Conservation (phyloP, 2,329 filamentous ascomycete species). For the Gaeumannomyces tritici region DNA sequence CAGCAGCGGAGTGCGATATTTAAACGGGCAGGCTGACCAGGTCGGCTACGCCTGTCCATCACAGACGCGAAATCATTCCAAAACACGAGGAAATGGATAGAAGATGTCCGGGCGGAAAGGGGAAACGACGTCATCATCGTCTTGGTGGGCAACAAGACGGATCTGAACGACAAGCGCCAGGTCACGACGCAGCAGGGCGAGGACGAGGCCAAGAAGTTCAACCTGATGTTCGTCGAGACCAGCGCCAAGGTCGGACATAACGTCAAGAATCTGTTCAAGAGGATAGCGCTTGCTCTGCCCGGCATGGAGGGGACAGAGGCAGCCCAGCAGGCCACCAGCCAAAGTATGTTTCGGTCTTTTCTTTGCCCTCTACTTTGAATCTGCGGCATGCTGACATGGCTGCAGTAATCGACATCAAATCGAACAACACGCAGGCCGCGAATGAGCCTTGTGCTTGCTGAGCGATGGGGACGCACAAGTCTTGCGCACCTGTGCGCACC, state of each 20-base stretch:
- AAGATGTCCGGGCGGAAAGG: slow-evolving; percentile 91
- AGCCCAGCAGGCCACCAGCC: slow-evolving; percentile 59
- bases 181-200: slow-evolving; percentile 94
- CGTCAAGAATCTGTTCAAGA: slow-evolving; percentile 93
- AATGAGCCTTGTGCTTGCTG: slow-evolving; percentile 69
- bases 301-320: slow-evolving; percentile 92
- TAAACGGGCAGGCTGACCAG: slow-evolving; percentile 11
- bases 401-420: slow-evolving; percentile 88
- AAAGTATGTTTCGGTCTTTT: slow-evolving; percentile 55
- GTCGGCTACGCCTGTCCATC: background rate
- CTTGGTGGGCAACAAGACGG: slow-evolving; percentile 97
- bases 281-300: slow-evolving; percentile 94
- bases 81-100: slow-evolving; percentile 99
- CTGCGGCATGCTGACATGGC: slow-evolving; percentile 14
- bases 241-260: slow-evolving; percentile 97
- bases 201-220: slow-evolving; percentile 96
- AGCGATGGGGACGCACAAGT: slow-evolving; percentile 7
- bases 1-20: background rate
- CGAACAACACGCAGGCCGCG: slow-evolving; percentile 57
- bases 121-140: slow-evolving; percentile 99
- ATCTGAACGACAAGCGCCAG: slow-evolving; percentile 95
- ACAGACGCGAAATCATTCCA: slow-evolving; percentile 89
- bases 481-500: too few species aligned
- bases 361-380: background rate
- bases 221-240: slow-evolving; percentile 98